Evolutionary conservation across 768 basidiomycete genomes (phyloP).

Genomic region (Gloeopeniophorella convolvens): DNA sequence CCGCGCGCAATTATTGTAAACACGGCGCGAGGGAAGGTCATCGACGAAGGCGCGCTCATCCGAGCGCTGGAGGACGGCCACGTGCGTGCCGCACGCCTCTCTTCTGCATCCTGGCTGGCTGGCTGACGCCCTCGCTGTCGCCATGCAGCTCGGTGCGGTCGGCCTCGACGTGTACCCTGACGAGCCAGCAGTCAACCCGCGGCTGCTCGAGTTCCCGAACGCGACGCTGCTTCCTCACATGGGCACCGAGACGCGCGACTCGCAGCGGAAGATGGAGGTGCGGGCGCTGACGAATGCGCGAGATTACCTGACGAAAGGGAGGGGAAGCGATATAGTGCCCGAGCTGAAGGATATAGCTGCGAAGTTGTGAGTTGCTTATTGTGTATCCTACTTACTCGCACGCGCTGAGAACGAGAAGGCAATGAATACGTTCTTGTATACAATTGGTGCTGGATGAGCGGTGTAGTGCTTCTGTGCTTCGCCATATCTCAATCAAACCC

Average conservation of each 20-base stretch:
- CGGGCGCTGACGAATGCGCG: constrained; percentile 73
- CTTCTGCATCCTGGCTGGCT: constrained; percentile 11
- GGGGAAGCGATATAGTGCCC: constrained; percentile 59
- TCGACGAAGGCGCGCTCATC: constrained; percentile 85
- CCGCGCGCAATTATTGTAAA: constrained; percentile 75
- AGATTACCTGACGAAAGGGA: constrained; percentile 60
- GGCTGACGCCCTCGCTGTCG: not conserved
- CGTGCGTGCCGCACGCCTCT: too few relatives aligned
- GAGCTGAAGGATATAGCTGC: constrained; percentile 35
- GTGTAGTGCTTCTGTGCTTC: too few relatives aligned
- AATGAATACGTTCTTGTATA: too few relatives aligned
- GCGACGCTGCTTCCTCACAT: constrained; percentile 87
- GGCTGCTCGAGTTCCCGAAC: constrained; percentile 73
- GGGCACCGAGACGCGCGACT: constrained; percentile 83
- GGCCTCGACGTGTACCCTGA: constrained; percentile 85
- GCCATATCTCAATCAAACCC: too few relatives aligned
- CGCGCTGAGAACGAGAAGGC: too few relatives aligned
- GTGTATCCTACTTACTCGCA: too few relatives aligned
- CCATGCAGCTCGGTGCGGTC: constrained; percentile 61
- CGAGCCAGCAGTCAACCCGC: constrained; percentile 75
- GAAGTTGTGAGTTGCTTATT: constrained; percentile 12
- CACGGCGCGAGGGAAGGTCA: constrained; percentile 85
- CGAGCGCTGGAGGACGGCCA: constrained; percentile 81
- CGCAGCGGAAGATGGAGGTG: constrained; percentile 77
- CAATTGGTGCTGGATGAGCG: too few relatives aligned